Conservation (phyloP, 2,329 filamentous ascomycete species). For the Pseudocercospora crystallina region DNA sequence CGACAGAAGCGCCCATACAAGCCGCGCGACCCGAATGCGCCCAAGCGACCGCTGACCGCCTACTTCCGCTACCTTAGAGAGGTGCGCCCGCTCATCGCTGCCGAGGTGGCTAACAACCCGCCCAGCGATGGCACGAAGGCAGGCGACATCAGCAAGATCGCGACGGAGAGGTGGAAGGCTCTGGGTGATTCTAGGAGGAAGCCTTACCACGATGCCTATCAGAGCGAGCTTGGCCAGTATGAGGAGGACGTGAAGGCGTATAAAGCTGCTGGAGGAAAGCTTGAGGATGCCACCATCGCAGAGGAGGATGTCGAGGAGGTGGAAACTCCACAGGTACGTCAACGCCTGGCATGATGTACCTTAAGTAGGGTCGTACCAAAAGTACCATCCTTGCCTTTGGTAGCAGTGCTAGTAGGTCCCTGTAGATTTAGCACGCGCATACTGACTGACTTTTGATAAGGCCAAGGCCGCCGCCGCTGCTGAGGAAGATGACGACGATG, state of each 20-base stretch:
- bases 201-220: conserved; percentile 62
- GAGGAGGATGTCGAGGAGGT: conserved; percentile 26
- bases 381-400: conserved; percentile 1
- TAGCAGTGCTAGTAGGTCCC: too few relatives aligned
- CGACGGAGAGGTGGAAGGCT: conserved; percentile 78
- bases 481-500: conserved; percentile 23
- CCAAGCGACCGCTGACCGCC: conserved; percentile 88
- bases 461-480: conserved; percentile 24
- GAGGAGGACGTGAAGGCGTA: conserved; percentile 57
- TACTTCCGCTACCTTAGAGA: conserved; percentile 95
- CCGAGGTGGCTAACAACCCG: conserved; percentile 54
- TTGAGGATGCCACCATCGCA: conserved; percentile 22
- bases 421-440: too few relatives aligned
- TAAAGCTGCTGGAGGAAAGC: conserved; percentile 49
- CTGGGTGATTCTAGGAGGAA: conserved; percentile 74
- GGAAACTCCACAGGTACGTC: conserved; percentile 6
- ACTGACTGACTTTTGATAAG: background rate
- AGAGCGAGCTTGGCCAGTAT: conserved; percentile 57
- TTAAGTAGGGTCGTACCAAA: too few relatives aligned
- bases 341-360: too few relatives aligned
- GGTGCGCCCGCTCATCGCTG: conserved; percentile 76
- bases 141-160: conserved; percentile 84
- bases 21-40: conserved; percentile 78
- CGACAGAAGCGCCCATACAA: conserved; percentile 46
- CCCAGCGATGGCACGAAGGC: conserved; percentile 69